Evolutionary conservation across 2,329 filamentous ascomycete species (phyloP).

Genomic region (Acephala macrosclerotiorum): DNA sequence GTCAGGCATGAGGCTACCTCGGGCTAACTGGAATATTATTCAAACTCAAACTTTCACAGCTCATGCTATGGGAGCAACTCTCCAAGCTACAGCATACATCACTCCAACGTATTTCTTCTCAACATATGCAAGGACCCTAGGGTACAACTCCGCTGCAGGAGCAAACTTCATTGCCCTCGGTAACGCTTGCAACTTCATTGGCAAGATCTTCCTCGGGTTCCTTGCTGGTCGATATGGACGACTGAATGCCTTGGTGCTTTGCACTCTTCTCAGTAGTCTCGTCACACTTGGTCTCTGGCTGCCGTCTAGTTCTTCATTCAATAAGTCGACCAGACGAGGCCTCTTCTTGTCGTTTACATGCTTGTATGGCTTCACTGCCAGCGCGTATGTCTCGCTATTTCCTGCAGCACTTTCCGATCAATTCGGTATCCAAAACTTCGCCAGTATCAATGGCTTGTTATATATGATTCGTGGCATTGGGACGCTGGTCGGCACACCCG

Average conservation of each 20-base stretch:
- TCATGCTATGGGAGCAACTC: conserved; percentile 45
- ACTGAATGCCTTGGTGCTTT: conserved; percentile 47
- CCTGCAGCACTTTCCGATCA: conserved; percentile 42
- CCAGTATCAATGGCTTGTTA: conserved; percentile 34
- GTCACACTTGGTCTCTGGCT: conserved; percentile 43
- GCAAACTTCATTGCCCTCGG: conserved; percentile 50
- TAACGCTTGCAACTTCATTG: conserved; percentile 49
- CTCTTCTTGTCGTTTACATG: conserved; percentile 46
- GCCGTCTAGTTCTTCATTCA: conserved; percentile 21
- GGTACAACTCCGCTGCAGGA: conserved; percentile 46
- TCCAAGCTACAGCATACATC: conserved; percentile 49
- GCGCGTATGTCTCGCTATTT: conserved; percentile 50
- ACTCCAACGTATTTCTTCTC: conserved; percentile 50
- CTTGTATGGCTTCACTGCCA: conserved; percentile 48
- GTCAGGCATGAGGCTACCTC: conserved; percentile 34
- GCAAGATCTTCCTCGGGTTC: conserved; percentile 48
- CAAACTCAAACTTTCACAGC: conserved; percentile 46
- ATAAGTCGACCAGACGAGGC: not conserved
- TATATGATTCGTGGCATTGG: conserved; percentile 38
- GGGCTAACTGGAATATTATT: conserved; percentile 47
- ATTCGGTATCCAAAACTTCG: conserved; percentile 37
- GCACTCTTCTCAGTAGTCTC: conserved; percentile 41
- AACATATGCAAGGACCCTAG: conserved; percentile 48
- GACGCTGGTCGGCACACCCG: conserved; percentile 33
- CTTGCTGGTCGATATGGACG: conserved; percentile 46